Percentiles rank a stretch among this genome's conserved stretches.
These are phyloP conservation scores for Puccinellia tenuiflora DNA, from an alignment of 176 grass and related monocot species.

Conservation along the genomic window DNA sequence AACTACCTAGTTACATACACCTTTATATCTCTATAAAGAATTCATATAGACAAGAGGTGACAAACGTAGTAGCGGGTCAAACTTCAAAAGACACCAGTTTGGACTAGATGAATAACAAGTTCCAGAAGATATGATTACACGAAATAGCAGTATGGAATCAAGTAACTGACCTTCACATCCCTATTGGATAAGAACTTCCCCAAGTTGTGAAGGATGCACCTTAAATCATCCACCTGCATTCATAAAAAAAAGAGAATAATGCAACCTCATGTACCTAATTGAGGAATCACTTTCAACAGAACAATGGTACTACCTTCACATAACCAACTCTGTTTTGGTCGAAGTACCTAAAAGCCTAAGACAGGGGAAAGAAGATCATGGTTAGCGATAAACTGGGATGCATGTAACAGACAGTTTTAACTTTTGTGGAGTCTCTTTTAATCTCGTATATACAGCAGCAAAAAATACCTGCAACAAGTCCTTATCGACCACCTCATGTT, in stretches of 20 bases:
- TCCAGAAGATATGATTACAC: neutral
- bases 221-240: slow-evolving; percentile 90
- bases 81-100: neutral
- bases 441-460: neutral
- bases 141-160: neutral
- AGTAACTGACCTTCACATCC: slow-evolving; percentile 81
- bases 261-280: neutral
- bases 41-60: neutral
- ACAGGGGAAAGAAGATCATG: neutral
- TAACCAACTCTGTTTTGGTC: slow-evolving; percentile 73
- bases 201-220: slow-evolving; percentile 93
- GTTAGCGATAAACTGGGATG: neutral
- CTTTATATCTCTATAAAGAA: neutral
- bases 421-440: neutral
- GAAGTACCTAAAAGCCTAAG: slow-evolving; percentile 96
- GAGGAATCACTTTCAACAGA: slow-evolving; percentile 15
- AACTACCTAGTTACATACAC: neutral
- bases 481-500: slow-evolving; percentile 79
- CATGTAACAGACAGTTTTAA: neutral
- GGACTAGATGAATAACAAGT: neutral
- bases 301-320: slow-evolving; percentile 54
- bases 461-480: slow-evolving; percentile 70
- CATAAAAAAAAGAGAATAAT: slow-evolving; percentile 23
- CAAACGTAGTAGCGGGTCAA: neutral
- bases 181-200: slow-evolving; percentile 84